Base-by-base conservation (phyloP, 495 filamentous ascomycete genomes). In the Hypoxylon rickii region DNA sequence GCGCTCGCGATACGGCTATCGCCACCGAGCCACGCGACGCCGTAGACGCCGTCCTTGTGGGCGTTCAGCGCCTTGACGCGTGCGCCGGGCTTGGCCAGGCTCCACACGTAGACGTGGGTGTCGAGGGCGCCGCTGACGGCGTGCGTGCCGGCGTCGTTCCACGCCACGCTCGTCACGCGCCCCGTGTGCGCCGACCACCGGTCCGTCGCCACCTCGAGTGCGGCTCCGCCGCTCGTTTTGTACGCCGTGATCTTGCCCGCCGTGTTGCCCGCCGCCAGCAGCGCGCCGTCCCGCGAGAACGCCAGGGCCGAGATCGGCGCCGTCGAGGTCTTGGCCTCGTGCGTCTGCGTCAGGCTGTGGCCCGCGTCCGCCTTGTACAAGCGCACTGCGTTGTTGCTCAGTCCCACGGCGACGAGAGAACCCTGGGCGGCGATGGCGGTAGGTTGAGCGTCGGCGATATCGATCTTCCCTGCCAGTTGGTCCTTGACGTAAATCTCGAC, bases 151-250 rank as follows among this genome's bases (percentile, higher is more conserved):
- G 80, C 81, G 4, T 70, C 70, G 64, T 91, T 89, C 94, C 94
- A 98, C 12, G 84, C 83, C 49, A 98, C 85, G 34, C 80, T 82
- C 44, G 87, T 91, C 36, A 97, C 86, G 13, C 92, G 82, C 17
- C 86, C 90, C 5, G 92, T 96, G 70, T 98, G 95, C 13, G 91
- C 88, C 12, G 89, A 89, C 94, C 95, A 98, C 24, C 93, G 83
- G 59, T 87, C 84, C 5, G 86, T 90, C 24, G 78, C 81, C 0
- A 90, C 64, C 7, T 72, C 71, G 70, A 85, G 86, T 3, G 73
- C 68, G n/a, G n/a, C n/a, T n/a, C n/a, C n/a, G n/a, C n/a, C n/a
- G 12, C 77, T 75, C 15, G 84, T 84, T 44, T 73, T 82, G 74
- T 89, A 94, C 12, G 89, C 88, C 44, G 84, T 70, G 42, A 98